Evolutionary conservation across 2,329 filamentous ascomycete species (phyloP).

Genomic region (Xylariaceae sp.): DNA sequence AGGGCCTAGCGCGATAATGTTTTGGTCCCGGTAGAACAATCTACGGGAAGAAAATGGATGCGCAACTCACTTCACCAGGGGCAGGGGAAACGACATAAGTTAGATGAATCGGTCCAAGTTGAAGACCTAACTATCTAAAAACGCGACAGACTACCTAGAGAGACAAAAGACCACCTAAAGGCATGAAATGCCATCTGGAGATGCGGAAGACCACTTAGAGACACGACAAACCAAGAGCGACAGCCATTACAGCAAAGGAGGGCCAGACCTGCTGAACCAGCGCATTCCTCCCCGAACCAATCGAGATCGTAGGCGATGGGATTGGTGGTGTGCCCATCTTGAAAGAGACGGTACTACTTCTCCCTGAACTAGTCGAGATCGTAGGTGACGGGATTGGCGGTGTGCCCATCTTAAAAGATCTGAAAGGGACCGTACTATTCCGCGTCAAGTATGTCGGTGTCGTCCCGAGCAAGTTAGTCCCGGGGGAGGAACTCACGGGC

Average conservation of each 20-base stretch:
- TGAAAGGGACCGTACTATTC: background rate
- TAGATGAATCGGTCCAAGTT: background rate
- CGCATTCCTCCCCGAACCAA: conserved; percentile 1
- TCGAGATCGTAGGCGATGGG: too few relatives aligned
- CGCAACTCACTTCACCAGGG: background rate
- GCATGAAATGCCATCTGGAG: conserved; percentile 3
- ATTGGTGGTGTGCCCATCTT: too few relatives aligned
- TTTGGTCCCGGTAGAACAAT: background rate
- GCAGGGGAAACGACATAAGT: background rate
- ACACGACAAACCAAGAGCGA: conserved; percentile 3
- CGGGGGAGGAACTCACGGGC: background rate
- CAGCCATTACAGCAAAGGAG: background rate
- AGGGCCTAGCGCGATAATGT: conserved; percentile 1
- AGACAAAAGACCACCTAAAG: conserved; percentile 1
- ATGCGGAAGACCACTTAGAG: background rate
- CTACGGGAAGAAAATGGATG: background rate
- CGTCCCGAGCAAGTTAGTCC: background rate
- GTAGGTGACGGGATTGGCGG: too few relatives aligned
- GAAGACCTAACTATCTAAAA: background rate
- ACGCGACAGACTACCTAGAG: background rate
- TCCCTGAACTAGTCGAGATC: too few relatives aligned
- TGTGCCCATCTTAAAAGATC: too few relatives aligned
- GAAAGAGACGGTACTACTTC: too few relatives aligned
- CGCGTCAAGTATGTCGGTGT: background rate
- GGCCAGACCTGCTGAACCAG: conserved; percentile 7